A percentile compares a stretch with the other conserved stretches of the same genome.
Conservation (phyloP, 768 basidiomycete genomes). For the Lyophyllum atratum region DNA sequence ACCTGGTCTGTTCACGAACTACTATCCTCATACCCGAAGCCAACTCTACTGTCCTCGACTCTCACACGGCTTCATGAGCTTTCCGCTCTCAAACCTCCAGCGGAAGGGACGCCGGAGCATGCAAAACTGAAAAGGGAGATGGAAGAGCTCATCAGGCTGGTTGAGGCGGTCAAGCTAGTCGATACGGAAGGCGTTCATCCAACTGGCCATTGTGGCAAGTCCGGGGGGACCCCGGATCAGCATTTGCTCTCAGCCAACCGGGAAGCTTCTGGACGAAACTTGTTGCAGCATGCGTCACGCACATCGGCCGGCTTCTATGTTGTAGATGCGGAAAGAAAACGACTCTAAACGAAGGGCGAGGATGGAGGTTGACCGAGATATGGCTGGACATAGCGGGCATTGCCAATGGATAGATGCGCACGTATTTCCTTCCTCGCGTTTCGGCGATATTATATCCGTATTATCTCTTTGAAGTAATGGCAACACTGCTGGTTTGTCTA, state of each 20-base stretch:
- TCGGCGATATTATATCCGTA: background rate
- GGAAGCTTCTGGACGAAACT: constrained; percentile 33
- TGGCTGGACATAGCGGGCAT: background rate
- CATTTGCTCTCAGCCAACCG: constrained; percentile 13
- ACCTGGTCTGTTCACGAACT: constrained; percentile 83
- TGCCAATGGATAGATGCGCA: background rate
- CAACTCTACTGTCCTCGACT: constrained; percentile 55
- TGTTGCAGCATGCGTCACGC: constrained; percentile 55
- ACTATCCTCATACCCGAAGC: constrained; percentile 75
- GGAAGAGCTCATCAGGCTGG: constrained; percentile 72
- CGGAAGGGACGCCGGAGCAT: constrained; percentile 56
- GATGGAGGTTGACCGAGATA: background rate
- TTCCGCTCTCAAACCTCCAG: constrained; percentile 71
- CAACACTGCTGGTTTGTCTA: background rate
- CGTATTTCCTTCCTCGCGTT: background rate
- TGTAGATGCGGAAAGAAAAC: constrained; percentile 53
- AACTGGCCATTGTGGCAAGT: constrained; percentile 34
- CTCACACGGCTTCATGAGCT: constrained; percentile 69
- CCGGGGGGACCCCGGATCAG: constrained; percentile 39
- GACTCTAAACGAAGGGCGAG: constrained; percentile 2
- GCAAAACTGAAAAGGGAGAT: constrained; percentile 55
- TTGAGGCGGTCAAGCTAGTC: constrained; percentile 79
- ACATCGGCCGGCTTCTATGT: constrained; percentile 59
- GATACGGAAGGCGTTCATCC: constrained; percentile 37
- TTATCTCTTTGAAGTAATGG: background rate